Conservation (phyloP, 2,329 filamentous ascomycete species). For the Nemania bipapillata region DNA sequence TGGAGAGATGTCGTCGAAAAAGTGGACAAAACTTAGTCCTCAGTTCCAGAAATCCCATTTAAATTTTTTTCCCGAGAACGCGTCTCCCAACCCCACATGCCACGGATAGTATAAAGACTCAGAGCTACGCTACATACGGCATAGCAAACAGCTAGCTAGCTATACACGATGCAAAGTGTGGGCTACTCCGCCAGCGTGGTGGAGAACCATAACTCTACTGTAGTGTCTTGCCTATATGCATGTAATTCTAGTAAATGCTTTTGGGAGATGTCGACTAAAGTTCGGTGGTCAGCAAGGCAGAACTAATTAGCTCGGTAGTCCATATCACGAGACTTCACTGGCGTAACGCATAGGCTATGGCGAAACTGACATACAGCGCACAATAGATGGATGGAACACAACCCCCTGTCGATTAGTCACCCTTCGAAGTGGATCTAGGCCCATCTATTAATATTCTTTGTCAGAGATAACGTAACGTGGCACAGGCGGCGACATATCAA, state of each 20-base stretch:
- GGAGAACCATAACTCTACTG: too few relatives aligned
- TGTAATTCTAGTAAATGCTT: background rate
- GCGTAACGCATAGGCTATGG: background rate
- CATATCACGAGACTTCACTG: background rate
- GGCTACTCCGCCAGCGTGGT: too few relatives aligned
- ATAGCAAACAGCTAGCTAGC: background rate
- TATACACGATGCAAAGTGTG: background rate
- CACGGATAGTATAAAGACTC: background rate
- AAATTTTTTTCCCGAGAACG: background rate
- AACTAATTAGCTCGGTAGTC: background rate
- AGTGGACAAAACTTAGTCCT: background rate
- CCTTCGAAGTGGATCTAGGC: background rate
- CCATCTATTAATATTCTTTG: background rate
- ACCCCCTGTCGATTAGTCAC: constrained; percentile 11
- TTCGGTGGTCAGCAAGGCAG: constrained; percentile 1
- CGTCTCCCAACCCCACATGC: background rate
- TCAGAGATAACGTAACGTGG: background rate
- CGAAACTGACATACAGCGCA: background rate
- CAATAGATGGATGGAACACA: background rate
- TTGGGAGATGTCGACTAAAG: background rate
- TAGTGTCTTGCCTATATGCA: background rate
- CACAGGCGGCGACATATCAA: background rate
- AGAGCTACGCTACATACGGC: background rate
- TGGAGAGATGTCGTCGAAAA: constrained; percentile 20
- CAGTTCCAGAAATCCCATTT: too few relatives aligned